Evolutionary conservation across 306 rosid species (phyloP), one percentile per base, ranked within the genome.

Genomic region (Vachellia collinsii): DNA sequence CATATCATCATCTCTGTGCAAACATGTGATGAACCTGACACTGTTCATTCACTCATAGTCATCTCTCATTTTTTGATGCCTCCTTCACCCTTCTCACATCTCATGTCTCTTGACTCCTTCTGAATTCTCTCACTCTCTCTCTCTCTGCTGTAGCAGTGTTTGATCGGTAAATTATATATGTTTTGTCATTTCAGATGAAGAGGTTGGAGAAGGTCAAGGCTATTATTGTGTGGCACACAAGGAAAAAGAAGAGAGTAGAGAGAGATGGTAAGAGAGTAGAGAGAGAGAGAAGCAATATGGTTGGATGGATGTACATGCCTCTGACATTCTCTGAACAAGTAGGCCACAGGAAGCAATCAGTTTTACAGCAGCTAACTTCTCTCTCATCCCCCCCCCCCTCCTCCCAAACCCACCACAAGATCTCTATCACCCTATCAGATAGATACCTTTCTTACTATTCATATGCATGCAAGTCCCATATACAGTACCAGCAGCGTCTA

Each of bases 251-350:
- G 50, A 10, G 53, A 36, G 9, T 11, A 44, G 62, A 42, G 10
- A 10, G 42, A 11, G 54, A 44, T 7, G 6, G 43, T 5, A 1
- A 39, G 7, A 0, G 6, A 11, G 2, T 2, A 8, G 46, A 9
- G 50, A 11, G 50, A 10, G 25, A n/a, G 3, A 51, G 36, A 63
- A 76, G 22, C 64, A 25, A 17, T 1, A 1, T 17, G 74, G 75
- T 8, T 72, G 74, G 70, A 43, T 39, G 62, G 79, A n/a, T 73
- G 22, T 78, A 77, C 71, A 29, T 29, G 34, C 34, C 34, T 29
- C 37, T 41, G 78, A 48, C 79, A 54, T 56, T 73, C 76, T 78
- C 79, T 83, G 79, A 65, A 73, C 83, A 74, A 78, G 79, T 72
- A 72, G 70, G 80, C 72, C 72, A 67, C 53, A 56, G 9, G 6